phyloP scores from a whole-genome alignment of 768 basidiomycete genomes.

The Botryobasidium botryosum region DNA sequence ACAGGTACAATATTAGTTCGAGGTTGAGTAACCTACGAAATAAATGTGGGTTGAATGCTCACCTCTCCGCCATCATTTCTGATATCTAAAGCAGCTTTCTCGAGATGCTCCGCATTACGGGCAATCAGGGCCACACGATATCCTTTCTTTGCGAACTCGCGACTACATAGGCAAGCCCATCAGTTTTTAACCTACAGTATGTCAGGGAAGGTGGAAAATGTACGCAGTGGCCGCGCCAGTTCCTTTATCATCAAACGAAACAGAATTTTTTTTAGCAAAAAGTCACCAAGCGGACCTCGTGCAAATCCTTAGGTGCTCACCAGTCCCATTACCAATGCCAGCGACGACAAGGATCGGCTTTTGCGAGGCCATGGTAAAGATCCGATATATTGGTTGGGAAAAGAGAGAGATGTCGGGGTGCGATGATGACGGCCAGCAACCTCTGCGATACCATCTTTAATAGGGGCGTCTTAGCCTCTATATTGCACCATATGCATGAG shows the following conservation, averaged over 20 bases:
- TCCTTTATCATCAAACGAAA: slow-evolving; percentile 26
- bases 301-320: slow-evolving; percentile 5
- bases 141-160: slow-evolving; percentile 27
- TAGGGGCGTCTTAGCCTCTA: no score
- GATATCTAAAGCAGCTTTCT: slow-evolving; percentile 36
- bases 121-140: slow-evolving; percentile 54
- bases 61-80: slow-evolving; percentile 41
- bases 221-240: slow-evolving; percentile 28
- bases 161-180: slow-evolving; percentile 12
- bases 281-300: slow-evolving; percentile 1
- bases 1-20: background rate
- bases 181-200: no score
- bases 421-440: background rate
- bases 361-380: slow-evolving; percentile 3
- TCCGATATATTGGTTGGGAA: background rate
- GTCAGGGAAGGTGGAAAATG: slow-evolving; percentile 24
- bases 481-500: no score
- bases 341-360: slow-evolving; percentile 38
- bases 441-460: no score
- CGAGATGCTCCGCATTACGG: slow-evolving; percentile 34
- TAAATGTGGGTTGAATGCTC: slow-evolving; percentile 6
- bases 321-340: slow-evolving; percentile 30
- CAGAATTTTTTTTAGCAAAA: slow-evolving; percentile 12
- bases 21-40: background rate
- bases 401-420: background rate